phyloP scores from a whole-genome alignment of 139 green algal genomes.

The Raphidocelis subcapitata region DNA sequence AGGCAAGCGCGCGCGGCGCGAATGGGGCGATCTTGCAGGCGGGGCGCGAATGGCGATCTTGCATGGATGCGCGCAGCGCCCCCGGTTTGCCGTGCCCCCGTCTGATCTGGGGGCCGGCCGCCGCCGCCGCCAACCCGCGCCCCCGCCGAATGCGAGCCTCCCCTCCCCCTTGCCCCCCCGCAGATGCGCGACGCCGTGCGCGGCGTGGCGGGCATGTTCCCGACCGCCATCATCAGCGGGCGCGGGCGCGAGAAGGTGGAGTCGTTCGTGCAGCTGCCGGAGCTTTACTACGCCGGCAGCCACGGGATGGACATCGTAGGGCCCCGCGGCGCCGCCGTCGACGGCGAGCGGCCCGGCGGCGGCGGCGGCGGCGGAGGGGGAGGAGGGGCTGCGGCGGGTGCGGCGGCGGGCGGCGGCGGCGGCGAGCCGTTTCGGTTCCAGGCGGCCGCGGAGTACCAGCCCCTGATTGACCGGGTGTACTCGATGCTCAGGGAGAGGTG shows the following conservation, averaged over 20 bases:
- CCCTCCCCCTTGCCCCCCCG: not conserved
- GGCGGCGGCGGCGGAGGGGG: not conserved
- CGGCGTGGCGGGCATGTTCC: slow-evolving; percentile 79
- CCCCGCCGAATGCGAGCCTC: no score
- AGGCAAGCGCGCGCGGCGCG: slow-evolving; percentile 39
- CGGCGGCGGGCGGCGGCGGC: not conserved
- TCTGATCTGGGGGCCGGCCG: no score
- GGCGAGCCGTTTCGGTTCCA: slow-evolving; percentile 57
- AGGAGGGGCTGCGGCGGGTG: not conserved
- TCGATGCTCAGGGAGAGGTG: slow-evolving; percentile 47
- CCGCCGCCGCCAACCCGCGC: no score
- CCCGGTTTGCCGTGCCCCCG: no score
- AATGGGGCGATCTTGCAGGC: no score
- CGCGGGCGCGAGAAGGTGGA: slow-evolving; percentile 90
- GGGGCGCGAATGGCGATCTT: no score
- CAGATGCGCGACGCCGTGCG: slow-evolving; percentile 81
- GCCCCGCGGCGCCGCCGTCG: slow-evolving; percentile 32
- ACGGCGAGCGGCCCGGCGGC: not conserved
- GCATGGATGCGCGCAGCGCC: no score
- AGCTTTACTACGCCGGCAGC: slow-evolving; percentile 97
- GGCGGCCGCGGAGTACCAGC: slow-evolving; percentile 76
- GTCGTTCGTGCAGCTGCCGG: slow-evolving; percentile 87
- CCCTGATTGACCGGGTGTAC: slow-evolving; percentile 82
- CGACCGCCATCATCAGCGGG: slow-evolving; percentile 94
- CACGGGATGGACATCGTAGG: slow-evolving; percentile 97